Base-by-base conservation (phyloP, 2,329 filamentous ascomycete species). In the Zymoseptoria pseudotritici region DNA sequence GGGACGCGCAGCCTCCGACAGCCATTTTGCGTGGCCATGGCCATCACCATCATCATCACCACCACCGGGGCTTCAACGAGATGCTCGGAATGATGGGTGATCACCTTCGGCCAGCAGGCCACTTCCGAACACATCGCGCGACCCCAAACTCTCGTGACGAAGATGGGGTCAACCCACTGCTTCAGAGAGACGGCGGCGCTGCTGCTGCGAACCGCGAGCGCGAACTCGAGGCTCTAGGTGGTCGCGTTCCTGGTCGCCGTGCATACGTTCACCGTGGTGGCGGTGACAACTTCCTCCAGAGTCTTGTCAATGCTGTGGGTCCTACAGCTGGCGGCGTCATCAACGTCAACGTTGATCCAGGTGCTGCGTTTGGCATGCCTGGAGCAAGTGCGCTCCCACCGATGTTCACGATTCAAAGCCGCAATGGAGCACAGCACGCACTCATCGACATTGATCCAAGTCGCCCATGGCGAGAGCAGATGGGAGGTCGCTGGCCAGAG, bases 141-240 rank as follows among this genome's bases (percentile, higher is more conserved):
- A 61, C 62, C 2, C 63, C 63, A n/a, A 63, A 61, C 55, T 50
- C 61, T 59, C 80, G 80, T 26, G 81, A 83, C 36, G 91, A 96
- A 65, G 92, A 97, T 71, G 91, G 91, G 3, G 81, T 86, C 21
- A 97, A 97, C 70, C 93, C 93, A 51, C 80, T 97, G 11, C 83
- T 97, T 57, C 88, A 91, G 56, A 69, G 72, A 42, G 65, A 65
- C 54, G 59, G 56, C 11, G 61, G 52, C 52, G 26, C 54, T 19
- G 42, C 53, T 24, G 57, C 36, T 29, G 60, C 46, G 53, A 60
- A 91, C 54, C 69, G 72, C 49, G 65, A 65, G 54, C 58, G 57
- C 13, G 50, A 54, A 22, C 54, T 19, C 31, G 55, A 49, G 57
- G 31, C 26, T 56, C 46, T 56, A 55, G 58, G 63, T 20, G 61